Conservation (phyloP, 441 rosid species). For the Populus hybrid region DNA sequence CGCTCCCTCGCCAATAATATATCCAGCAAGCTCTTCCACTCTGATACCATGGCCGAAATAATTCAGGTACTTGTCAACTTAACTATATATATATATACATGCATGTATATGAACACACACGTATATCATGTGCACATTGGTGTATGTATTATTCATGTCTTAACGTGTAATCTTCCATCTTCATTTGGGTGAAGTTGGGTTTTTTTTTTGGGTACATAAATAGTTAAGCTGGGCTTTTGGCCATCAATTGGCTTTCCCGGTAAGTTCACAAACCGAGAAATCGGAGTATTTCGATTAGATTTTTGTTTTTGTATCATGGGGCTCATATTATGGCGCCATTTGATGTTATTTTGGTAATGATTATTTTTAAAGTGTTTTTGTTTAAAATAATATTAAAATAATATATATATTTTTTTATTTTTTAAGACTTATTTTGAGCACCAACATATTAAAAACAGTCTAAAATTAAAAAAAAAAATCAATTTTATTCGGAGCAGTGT, state of each 20-base stretch:
- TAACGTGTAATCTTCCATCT: background rate
- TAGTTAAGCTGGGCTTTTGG: background rate
- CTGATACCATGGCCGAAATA: constrained; percentile 35
- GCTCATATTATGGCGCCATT: background rate
- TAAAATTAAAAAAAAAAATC: too few species aligned
- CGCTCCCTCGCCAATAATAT: constrained; percentile 34
- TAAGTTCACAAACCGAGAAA: background rate
- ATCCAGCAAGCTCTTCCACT: constrained; percentile 18
- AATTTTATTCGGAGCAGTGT: background rate
- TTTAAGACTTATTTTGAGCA: too few species aligned
- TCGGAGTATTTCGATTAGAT: background rate
- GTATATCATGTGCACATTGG: background rate
- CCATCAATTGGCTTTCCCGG: too few species aligned
- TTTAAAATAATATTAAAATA: too few species aligned
- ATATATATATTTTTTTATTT: too few species aligned
- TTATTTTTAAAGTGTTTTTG: too few species aligned
- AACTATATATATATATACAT: background rate
- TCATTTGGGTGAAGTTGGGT: background rate
- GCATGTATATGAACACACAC: background rate
- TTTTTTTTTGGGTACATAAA: background rate
- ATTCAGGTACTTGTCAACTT: constrained; percentile 44
- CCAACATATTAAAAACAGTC: too few species aligned
- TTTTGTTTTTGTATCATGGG: too few species aligned
- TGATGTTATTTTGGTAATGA: too few species aligned
- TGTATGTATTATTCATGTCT: background rate